These are phyloP conservation scores for Myxozyma mucilagina DNA, from an alignment of 805 yeast genomes.

Conservation along the genomic window DNA sequence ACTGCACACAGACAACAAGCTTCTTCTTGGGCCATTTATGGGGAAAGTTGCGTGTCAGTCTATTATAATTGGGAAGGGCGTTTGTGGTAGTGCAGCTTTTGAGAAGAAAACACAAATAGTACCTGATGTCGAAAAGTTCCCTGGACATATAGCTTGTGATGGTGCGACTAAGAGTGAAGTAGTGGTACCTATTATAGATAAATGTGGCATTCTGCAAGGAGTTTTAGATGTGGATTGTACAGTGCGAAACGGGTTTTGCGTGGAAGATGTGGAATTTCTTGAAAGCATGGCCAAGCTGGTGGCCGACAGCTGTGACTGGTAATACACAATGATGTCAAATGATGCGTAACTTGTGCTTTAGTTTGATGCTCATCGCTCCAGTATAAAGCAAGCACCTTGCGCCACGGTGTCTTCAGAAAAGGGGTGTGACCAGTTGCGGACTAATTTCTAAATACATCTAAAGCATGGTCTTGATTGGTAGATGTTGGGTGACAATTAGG, in stretches of 20 bases:
- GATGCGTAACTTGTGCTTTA: neutral
- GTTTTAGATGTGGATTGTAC: constrained; percentile 87
- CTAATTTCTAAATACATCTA: too few relatives aligned
- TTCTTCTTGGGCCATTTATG: constrained; percentile 88
- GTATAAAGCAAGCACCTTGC: too few relatives aligned
- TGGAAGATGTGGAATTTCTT: constrained; percentile 57
- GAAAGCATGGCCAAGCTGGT: constrained; percentile 60
- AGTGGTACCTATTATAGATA: constrained; percentile 73
- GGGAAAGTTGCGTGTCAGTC: constrained; percentile 95
- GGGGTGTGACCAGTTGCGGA: too few relatives aligned
- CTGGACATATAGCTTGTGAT: constrained; percentile 97
- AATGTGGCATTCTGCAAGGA: constrained; percentile 54
- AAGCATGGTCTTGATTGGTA: too few relatives aligned
- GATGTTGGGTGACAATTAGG: too few relatives aligned
- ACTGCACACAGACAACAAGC: constrained; percentile 38
- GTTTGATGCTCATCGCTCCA: neutral
- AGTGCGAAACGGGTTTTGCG: constrained; percentile 63
- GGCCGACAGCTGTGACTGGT: constrained; percentile 2
- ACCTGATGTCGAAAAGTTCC: constrained; percentile 70
- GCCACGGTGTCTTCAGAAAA: too few relatives aligned
- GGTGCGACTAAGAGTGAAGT: constrained; percentile 92
- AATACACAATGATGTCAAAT: neutral
- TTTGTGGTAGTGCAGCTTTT: constrained; percentile 83
- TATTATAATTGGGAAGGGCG: constrained; percentile 79
- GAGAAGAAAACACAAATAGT: constrained; percentile 67